These are phyloP conservation scores for Trichoderma brevicompactum DNA, from an alignment of 2,329 filamentous ascomycete species.

Conservation along the genomic window DNA sequence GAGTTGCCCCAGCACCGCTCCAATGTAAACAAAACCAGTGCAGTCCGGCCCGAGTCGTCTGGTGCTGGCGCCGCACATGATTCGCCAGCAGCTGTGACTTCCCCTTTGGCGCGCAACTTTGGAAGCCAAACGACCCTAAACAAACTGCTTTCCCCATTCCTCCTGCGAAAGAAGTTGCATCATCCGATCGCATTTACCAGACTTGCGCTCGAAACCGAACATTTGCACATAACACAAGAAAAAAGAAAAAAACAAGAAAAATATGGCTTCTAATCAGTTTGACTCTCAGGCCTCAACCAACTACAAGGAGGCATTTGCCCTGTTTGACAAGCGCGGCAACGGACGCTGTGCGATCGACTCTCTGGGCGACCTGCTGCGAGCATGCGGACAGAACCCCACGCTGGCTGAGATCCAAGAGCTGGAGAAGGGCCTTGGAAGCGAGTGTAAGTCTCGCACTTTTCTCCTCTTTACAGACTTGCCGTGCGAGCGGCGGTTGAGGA, in stretches of 20 bases:
- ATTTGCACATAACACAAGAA: neutral
- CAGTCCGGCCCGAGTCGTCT: conserved; percentile 4
- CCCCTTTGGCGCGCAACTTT: conserved; percentile 23
- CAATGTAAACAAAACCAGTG: conserved; percentile 28
- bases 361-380: conserved; percentile 90
- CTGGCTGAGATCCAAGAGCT: conserved; percentile 89
- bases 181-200: conserved; percentile 6
- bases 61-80: conserved; percentile 22
- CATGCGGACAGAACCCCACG: conserved; percentile 97
- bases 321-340: conserved; percentile 99
- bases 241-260: conserved; percentile 31
- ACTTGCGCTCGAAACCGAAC: conserved; percentile 7
- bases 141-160: neutral
- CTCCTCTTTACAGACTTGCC: neutral
- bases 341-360: conserved; percentile 85
- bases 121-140: neutral
- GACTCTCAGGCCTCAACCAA: conserved; percentile 78
- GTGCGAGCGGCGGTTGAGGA: neutral
- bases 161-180: conserved; percentile 7
- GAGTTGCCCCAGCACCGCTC: conserved; percentile 30
- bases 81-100: conserved; percentile 23
- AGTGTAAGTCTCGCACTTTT: conserved; percentile 69
- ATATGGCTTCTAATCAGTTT: conserved; percentile 58
- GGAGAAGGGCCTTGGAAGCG: conserved; percentile 84
- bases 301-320: conserved; percentile 99